Percentiles rank a stretch among this genome's conserved stretches.
phyloP scores from a whole-genome alignment of 2,329 filamentous ascomycete genomes.

The Sporothrix mexicana region DNA sequence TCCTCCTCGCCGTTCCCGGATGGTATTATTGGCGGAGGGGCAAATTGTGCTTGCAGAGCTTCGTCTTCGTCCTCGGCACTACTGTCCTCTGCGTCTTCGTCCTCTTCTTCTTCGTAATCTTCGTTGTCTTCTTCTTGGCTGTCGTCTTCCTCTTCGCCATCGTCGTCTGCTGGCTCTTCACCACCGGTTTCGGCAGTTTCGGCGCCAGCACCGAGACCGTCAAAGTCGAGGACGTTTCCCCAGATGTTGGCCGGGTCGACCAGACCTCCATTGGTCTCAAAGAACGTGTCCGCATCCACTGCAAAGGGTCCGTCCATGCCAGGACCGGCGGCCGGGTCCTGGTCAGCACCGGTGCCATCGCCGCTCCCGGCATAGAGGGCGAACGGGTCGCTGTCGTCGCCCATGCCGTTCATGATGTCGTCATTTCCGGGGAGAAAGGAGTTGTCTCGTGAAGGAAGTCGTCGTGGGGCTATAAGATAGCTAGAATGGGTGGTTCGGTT shows the following conservation, averaged over 20 bases:
- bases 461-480: background rate
- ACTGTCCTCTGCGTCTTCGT: background rate
- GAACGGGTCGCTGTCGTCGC: conserved; percentile 28
- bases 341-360: background rate
- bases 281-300: conserved; percentile 18
- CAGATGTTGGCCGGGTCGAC: conserved; percentile 14
- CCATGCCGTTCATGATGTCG: conserved; percentile 20
- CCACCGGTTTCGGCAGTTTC: background rate
- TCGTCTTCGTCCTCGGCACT: background rate
- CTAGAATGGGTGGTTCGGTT: background rate
- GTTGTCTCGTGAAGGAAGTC: background rate
- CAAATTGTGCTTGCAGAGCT: background rate
- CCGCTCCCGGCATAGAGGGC: conserved; percentile 12
- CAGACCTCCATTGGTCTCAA: background rate
- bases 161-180: background rate
- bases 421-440: background rate
- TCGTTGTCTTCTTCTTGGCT: background rate
- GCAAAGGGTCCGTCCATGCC: conserved; percentile 17
- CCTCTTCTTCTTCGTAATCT: background rate
- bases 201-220: background rate
- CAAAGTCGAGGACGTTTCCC: conserved; percentile 19
- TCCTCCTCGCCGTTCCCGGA: background rate
- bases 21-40: conserved; percentile 21
- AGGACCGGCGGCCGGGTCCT: background rate
- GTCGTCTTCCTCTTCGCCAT: background rate